Percentiles rank a stretch among this genome's conserved stretches.
Evolutionary conservation across 805 yeast genomes (phyloP).

Genomic region (Metschnikowia cubensis): DNA sequence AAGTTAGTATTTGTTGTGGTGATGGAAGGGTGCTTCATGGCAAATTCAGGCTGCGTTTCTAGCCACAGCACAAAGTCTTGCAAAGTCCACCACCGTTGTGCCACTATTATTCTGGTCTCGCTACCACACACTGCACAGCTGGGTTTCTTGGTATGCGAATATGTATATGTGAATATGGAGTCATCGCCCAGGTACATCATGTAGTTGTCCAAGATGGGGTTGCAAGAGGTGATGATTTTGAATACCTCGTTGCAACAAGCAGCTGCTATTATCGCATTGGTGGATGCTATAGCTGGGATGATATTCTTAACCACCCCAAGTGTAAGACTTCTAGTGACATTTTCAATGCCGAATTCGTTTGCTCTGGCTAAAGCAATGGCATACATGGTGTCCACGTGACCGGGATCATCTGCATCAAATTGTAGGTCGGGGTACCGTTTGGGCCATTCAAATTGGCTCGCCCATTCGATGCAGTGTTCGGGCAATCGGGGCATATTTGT

Average conservation of each 20-base stretch:
- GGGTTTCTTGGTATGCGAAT: slow-evolving; percentile 53
- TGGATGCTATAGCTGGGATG: slow-evolving; percentile 91
- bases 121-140: slow-evolving; percentile 79
- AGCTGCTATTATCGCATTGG: slow-evolving; percentile 90
- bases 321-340: slow-evolving; percentile 67
- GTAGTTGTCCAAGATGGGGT: slow-evolving; percentile 67
- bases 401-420: slow-evolving; percentile 67
- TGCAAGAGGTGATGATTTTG: slow-evolving; percentile 68
- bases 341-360: slow-evolving; percentile 57
- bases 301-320: slow-evolving; percentile 88
- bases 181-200: slow-evolving; percentile 85
- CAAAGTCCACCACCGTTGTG: slow-evolving; percentile 27
- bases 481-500: slow-evolving; percentile 93
- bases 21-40: slow-evolving; percentile 44
- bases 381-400: slow-evolving; percentile 62
- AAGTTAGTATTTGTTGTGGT: slow-evolving; percentile 36
- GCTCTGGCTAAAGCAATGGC: slow-evolving; percentile 59
- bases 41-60: slow-evolving; percentile 24
- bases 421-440: slow-evolving; percentile 39
- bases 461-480: slow-evolving; percentile 94
- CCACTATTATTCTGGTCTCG: slow-evolving; percentile 22
- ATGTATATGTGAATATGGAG: slow-evolving; percentile 72
- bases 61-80: slow-evolving; percentile 39
- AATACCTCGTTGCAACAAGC: slow-evolving; percentile 83
- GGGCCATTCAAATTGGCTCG: slow-evolving; percentile 74